Conservation (phyloP, 1,284 basidiomycete species). For the Boletellus deceptivus region DNA sequence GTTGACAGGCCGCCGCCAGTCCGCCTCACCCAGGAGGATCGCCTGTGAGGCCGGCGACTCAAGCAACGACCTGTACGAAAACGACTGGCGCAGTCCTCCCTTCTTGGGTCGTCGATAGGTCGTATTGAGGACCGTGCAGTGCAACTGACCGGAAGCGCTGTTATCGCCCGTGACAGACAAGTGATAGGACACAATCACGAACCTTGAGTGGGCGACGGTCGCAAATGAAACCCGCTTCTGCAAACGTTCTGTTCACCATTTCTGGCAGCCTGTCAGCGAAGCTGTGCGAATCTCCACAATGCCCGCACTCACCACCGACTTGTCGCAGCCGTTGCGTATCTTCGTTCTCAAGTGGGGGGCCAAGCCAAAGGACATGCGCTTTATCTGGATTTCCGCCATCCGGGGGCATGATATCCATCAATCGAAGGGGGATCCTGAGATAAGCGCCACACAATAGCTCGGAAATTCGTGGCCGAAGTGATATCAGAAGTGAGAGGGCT, state of each 20-base stretch:
- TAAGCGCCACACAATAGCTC: slow-evolving; percentile 24
- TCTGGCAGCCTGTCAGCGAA: slow-evolving; percentile 34
- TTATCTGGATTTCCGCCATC: slow-evolving; percentile 36
- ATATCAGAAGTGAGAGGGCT: slow-evolving; percentile 48
- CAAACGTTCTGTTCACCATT: slow-evolving; percentile 43
- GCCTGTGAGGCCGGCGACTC: slow-evolving; percentile 27
- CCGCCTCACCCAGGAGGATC: slow-evolving; percentile 3
- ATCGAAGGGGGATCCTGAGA: slow-evolving; percentile 46
- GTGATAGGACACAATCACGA: slow-evolving; percentile 9
- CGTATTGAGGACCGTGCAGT: slow-evolving; percentile 68
- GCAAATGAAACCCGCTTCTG: slow-evolving; percentile 46
- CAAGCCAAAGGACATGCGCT: slow-evolving; percentile 61
- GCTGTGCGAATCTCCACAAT: slow-evolving; percentile 29
- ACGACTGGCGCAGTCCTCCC: slow-evolving; percentile 37
- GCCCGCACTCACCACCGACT: slow-evolving; percentile 43
- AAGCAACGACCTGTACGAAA: slow-evolving; percentile 49
- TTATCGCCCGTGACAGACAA: neutral
- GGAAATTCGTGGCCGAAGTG: slow-evolving; percentile 45
- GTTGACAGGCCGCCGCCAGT: slow-evolving; percentile 16
- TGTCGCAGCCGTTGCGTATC: slow-evolving; percentile 30
- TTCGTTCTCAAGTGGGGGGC: slow-evolving; percentile 36
- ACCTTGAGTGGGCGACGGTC: slow-evolving; percentile 64
- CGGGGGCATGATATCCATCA: slow-evolving; percentile 52
- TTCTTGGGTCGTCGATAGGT: slow-evolving; percentile 47
- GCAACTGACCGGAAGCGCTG: slow-evolving; percentile 44